These are phyloP conservation scores for Acarospora socialis DNA, from an alignment of 2,329 filamentous ascomycete genomes.

Conservation along the genomic window DNA sequence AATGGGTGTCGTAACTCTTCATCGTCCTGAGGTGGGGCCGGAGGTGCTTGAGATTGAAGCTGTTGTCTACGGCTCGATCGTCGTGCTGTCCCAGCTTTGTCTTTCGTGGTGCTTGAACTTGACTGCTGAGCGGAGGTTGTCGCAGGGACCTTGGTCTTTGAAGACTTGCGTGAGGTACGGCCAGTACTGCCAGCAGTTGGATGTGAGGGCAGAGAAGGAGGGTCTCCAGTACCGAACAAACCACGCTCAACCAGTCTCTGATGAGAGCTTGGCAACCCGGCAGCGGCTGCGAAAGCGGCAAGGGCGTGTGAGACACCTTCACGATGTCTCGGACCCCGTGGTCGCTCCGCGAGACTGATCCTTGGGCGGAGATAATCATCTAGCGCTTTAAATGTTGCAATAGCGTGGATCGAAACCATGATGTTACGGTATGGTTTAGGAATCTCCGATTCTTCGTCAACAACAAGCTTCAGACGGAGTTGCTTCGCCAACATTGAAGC, in stretches of 20 bases:
- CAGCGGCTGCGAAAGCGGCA: constrained; percentile 62
- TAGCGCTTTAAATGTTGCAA: constrained; percentile 91
- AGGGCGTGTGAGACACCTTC: constrained; percentile 54
- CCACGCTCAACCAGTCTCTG: constrained; percentile 22
- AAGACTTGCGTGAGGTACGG: constrained; percentile 9
- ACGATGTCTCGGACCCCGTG: constrained; percentile 43
- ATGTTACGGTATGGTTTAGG: constrained; percentile 80
- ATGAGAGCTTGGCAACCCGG: constrained; percentile 42
- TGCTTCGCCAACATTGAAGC: constrained; percentile 96
- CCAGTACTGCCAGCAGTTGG: constrained; percentile 6
- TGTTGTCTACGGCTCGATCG: constrained; percentile 49
- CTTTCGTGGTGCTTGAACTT: constrained; percentile 33
- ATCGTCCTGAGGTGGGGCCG: constrained; percentile 41
- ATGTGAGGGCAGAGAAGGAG: constrained; percentile 21
- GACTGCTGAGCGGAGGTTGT: constrained; percentile 24
- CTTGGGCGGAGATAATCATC: constrained; percentile 91
- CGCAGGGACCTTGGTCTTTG: constrained; percentile 31
- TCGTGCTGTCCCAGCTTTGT: constrained; percentile 42
- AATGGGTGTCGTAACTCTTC: constrained; percentile 56
- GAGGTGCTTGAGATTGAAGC: constrained; percentile 34
- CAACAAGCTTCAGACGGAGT: constrained; percentile 72
- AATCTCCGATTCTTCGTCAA: constrained; percentile 82
- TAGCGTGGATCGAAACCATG: constrained; percentile 97
- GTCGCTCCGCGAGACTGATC: constrained; percentile 66
- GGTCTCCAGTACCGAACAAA: constrained; percentile 8